phyloP scores from a whole-genome alignment of 2,329 filamentous ascomycete species.

The Cladobotryum protrusum region DNA sequence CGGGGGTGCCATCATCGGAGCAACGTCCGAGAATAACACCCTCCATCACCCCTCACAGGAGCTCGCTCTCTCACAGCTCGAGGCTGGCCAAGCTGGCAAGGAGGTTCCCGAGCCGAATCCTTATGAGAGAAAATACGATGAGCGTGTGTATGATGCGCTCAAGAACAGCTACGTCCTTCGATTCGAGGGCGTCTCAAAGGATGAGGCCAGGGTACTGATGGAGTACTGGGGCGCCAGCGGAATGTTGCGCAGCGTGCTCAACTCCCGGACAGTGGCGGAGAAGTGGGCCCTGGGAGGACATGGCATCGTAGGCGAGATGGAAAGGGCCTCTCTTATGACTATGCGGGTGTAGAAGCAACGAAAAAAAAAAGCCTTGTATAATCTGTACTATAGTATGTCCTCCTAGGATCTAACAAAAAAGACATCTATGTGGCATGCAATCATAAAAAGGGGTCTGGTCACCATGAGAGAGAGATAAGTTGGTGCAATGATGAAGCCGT shows the following conservation, averaged over 20 bases:
- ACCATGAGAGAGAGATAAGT: too few relatives aligned
- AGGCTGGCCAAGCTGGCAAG: slow-evolving; percentile 35
- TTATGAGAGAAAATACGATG: slow-evolving; percentile 51
- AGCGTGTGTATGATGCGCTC: slow-evolving; percentile 48
- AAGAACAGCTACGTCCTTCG: slow-evolving; percentile 46
- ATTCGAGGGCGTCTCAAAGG: slow-evolving; percentile 62
- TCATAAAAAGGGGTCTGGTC: background rate
- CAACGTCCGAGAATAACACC: slow-evolving; percentile 66
- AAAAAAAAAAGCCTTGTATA: slow-evolving; percentile 14
- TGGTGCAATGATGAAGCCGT: background rate
- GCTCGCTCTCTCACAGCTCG: slow-evolving; percentile 55
- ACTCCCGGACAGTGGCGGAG: slow-evolving; percentile 66
- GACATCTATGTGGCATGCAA: background rate
- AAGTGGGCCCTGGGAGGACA: slow-evolving; percentile 79
- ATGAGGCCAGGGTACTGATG: slow-evolving; percentile 73
- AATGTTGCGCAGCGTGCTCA: slow-evolving; percentile 63
- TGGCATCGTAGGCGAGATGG: slow-evolving; percentile 80
- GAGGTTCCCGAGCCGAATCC: slow-evolving; percentile 42
- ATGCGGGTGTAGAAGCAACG: slow-evolving; percentile 33
- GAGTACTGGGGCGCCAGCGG: slow-evolving; percentile 92
- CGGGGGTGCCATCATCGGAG: slow-evolving; percentile 72
- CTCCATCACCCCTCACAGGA: slow-evolving; percentile 61
- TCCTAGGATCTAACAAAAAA: background rate
- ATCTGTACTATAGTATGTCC: slow-evolving; percentile 18
- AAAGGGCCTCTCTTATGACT: slow-evolving; percentile 54